phyloP scores from a whole-genome alignment of 1,284 basidiomycete genomes.

The Malassezia psittaci region DNA sequence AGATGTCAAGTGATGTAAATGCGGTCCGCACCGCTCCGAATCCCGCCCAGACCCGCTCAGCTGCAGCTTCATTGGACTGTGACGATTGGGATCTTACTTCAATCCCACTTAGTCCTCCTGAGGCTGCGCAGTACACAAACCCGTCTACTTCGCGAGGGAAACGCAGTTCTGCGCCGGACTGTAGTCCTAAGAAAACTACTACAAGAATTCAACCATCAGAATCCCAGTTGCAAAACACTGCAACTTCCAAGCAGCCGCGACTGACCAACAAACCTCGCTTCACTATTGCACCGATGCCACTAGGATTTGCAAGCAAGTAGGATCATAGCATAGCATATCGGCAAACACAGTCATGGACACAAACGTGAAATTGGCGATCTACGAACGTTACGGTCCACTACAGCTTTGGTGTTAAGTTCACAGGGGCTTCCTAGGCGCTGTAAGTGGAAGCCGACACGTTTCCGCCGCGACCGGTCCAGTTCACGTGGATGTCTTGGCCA shows the following conservation, averaged over 20 bases:
- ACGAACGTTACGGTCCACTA: too few species aligned
- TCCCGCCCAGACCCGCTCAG: neutral
- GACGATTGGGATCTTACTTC: conserved; percentile 13
- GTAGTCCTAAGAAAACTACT: too few species aligned
- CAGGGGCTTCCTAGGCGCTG: conserved; percentile 57
- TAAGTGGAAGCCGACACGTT: conserved; percentile 86
- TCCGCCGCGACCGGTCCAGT: conserved; percentile 78
- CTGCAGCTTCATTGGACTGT: neutral
- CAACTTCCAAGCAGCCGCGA: too few species aligned
- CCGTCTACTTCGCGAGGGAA: too few species aligned
- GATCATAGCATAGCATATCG: too few species aligned
- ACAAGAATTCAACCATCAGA: too few species aligned
- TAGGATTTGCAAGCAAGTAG: neutral
- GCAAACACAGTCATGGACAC: too few species aligned
- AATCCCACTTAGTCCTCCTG: conserved; percentile 12
- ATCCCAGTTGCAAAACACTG: too few species aligned
- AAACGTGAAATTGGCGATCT: too few species aligned
- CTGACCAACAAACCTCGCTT: neutral
- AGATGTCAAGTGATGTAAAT: conserved; percentile 2
- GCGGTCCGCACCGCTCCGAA: neutral
- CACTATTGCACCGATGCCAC: conserved; percentile 13
- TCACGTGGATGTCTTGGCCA: conserved; percentile 64
- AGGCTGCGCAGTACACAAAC: neutral
- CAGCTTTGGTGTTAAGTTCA: too few species aligned
- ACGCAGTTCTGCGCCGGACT: too few species aligned